Base-by-base conservation (phyloP, 805 yeast genomes). In the Nakazawaea anatomiae region DNA sequence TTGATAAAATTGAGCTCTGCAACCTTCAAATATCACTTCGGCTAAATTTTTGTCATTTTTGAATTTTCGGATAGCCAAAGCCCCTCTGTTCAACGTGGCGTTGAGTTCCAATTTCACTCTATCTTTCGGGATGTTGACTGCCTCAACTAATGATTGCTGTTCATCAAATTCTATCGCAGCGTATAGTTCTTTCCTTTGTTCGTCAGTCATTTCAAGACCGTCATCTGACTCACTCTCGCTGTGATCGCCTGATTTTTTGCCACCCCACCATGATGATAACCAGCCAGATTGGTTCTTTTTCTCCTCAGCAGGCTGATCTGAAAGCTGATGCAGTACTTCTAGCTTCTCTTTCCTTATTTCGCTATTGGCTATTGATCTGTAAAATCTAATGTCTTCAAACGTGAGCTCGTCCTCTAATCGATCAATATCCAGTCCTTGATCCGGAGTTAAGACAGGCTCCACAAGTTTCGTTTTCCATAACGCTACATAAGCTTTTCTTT, bases 111-210 rank as follows among this genome's bases (percentile, higher is more conserved):
- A 60, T n/a, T 79, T 79, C 4, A 86, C 79, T 36, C 88, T 70
- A 52, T 89, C 95, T 48, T 81, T 77, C 0, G 97, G 96, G 2
- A 87, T 60, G 52, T 86, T 84, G 6, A 82, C 68, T 1, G 84
- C 70, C 31, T 80, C 81, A 1, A 74, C 60, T 1, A 77, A 50
- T 1, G 71, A 71, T 46, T 77, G 72, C 25, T 73, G 67, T 54
- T 91, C 96, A 58, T 91, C 88, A 58, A 84, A 91, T 55, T 91
- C 99, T 56, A 94, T 91, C 0, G 97, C 96, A 54, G 89, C 96
- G 61, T 89, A 91, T 25, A 94, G 72, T 53, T 95, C 99, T 61
- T 89, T 77, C 55, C 88, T 76, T 61, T 94, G 97, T 57, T 90
- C 96, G 11, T 89, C 96, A 0, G 94, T 80, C 64, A 94, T 77